These are phyloP conservation scores for Apiotrichum brassicae DNA, from an alignment of 1,284 basidiomycete species.

Conservation along the genomic window DNA sequence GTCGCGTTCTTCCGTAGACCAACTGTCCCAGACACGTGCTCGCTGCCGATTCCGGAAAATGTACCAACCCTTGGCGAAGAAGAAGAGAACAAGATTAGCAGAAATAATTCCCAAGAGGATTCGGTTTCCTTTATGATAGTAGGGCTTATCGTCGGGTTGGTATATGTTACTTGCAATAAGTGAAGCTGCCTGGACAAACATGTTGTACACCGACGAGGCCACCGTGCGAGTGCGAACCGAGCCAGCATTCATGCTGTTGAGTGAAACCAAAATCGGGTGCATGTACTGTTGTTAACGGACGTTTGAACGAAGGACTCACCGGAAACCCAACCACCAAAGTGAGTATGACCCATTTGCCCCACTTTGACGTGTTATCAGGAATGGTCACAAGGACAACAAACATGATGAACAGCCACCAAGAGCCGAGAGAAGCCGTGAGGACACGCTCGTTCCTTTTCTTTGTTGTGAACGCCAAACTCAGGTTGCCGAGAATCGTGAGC, in stretches of 20 bases:
- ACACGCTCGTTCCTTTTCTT: slow-evolving; percentile 29
- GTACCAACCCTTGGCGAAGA: slow-evolving; percentile 24
- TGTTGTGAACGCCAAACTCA: slow-evolving; percentile 27
- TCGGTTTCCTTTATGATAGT: slow-evolving; percentile 33
- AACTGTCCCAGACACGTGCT: slow-evolving; percentile 26
- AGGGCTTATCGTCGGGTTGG: slow-evolving; percentile 24
- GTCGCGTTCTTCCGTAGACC: slow-evolving; percentile 23
- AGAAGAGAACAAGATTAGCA: slow-evolving; percentile 18
- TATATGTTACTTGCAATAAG: slow-evolving; percentile 37
- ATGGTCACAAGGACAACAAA: slow-evolving; percentile 24
- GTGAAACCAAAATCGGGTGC: slow-evolving; percentile 24
- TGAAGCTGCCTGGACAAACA: slow-evolving; percentile 30
- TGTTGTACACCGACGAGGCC: slow-evolving; percentile 34
- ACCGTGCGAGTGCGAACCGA: slow-evolving; percentile 35
- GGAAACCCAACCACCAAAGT: slow-evolving; percentile 19
- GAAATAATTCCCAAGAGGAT: slow-evolving; percentile 27
- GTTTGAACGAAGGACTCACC: not conserved
- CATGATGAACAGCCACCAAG: slow-evolving; percentile 31
- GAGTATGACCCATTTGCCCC: slow-evolving; percentile 19
- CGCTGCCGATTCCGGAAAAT: slow-evolving; percentile 25
- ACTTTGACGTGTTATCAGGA: slow-evolving; percentile 20
- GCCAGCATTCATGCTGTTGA: slow-evolving; percentile 31
- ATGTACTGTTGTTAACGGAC: slow-evolving; percentile 1
- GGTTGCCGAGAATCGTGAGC: slow-evolving; percentile 36
- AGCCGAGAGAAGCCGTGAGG: slow-evolving; percentile 12